phyloP scores from a whole-genome alignment of 2,329 filamentous ascomycete species.

The Paecilomyces sp. region DNA sequence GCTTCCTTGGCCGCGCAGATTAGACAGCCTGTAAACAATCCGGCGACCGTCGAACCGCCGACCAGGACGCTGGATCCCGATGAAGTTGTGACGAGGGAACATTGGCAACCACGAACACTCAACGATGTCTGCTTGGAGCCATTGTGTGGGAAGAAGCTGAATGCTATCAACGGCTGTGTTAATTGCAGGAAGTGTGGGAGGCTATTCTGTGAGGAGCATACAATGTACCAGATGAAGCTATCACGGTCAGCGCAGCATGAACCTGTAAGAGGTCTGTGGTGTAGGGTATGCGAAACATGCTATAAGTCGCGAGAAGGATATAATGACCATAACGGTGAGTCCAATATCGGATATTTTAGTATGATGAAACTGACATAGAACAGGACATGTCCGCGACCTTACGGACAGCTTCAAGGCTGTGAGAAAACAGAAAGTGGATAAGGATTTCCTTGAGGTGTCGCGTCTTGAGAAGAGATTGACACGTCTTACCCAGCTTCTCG shows the following conservation, averaged over 20 bases:
- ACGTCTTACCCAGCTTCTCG: constrained; percentile 77
- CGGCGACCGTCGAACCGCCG: constrained; percentile 28
- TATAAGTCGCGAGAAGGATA: constrained; percentile 96
- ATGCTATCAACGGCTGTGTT: constrained; percentile 71
- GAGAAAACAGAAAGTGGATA: constrained; percentile 73
- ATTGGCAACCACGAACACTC: constrained; percentile 75
- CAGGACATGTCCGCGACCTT: constrained; percentile 52
- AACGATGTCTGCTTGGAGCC: constrained; percentile 84
- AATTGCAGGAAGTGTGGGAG: constrained; percentile 92
- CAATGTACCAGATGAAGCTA: constrained; percentile 99
- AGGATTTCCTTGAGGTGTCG: constrained; percentile 79
- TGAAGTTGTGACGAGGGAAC: constrained; percentile 75
- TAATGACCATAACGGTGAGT: constrained; percentile 67
- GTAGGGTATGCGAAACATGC: constrained; percentile 95
- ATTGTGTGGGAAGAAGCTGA: constrained; percentile 71
- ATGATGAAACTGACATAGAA: not conserved
- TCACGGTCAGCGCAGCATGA: constrained; percentile 85
- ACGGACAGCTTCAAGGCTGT: constrained; percentile 62
- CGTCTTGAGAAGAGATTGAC: constrained; percentile 86
- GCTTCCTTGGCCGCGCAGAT: constrained; percentile 31
- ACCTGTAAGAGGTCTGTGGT: constrained; percentile 85
- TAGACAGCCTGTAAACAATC: constrained; percentile 18
- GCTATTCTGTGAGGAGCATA: constrained; percentile 94
- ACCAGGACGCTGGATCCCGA: constrained; percentile 62
- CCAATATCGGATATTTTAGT: not conserved